Evolutionary conservation across 257 asterid species (phyloP), one percentile per base, ranked within the genome.

Genomic region (Gardenia jasminoides): DNA sequence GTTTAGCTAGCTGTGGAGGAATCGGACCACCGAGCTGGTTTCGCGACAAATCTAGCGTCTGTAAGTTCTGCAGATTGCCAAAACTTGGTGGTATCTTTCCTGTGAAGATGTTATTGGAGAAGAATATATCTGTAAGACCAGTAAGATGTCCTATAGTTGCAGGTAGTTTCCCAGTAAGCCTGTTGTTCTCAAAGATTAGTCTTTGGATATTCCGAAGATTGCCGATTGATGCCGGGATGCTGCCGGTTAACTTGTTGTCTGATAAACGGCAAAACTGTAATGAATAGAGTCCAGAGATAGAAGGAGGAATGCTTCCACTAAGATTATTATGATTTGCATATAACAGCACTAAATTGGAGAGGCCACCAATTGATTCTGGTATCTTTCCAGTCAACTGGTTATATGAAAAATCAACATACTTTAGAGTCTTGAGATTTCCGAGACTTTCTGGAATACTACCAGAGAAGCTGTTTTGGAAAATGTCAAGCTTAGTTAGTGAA

Each of bases 131-230:
- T 0, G 54, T 74, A 3, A 93, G 91, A 26, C 48, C 31, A 20
- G 59, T 39, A 67, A 91, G 90, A 82, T 88, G 56, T 22, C 97
- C 97, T 31, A 91, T 82, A 31, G 78, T 68, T 44, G 84, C 81
- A 1, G 97, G 97, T 16, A 93, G 66, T 69, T 82, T 82, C 76
- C 97, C 97, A 0, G 79, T 83, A 24, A 93, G 88, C 79, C 74
- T 81, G 70, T 93, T 92, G 77, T 88, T 84, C 79, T 88, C 91
- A 20, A 90, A 74, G 70, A 78, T 70, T 43, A 93, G 87, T 79
- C 85, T 81, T 77, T 36, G 83, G 67, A 86, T 77, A 9, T 31
- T 59, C 2, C 78, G 72, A 56, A 92, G 88, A 39, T 76, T 76
- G 36, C 91, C 90, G 5, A 91, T 84, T 2, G 93, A 87, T 24